Base-by-base conservation (phyloP, 257 asterid genomes). In the Galeopsis tetrahit region DNA sequence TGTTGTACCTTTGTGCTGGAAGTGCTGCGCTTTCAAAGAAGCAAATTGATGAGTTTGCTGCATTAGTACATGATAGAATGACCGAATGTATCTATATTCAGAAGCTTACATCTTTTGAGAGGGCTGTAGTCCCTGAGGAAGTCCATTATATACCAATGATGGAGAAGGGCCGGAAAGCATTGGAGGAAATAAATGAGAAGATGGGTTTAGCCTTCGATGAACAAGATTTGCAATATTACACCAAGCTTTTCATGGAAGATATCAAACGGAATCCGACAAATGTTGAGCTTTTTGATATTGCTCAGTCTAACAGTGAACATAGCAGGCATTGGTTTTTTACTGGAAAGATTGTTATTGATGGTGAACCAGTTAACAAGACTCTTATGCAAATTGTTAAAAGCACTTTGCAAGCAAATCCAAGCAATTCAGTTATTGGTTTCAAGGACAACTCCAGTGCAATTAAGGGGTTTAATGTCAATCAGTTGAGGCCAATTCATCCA, bases 171-270 rank as follows among this genome's bases (percentile, higher is more conserved):
- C 70, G 97, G 44, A 77, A 82, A 78, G 99, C 99, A 9, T 79
- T 91, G 71, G 99, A 94, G 72, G 97, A 94, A 73, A 91, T 91
- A 79, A 94, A 94, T 43, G 82, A 84, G 57, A 53, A 81, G 74
- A 91, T 94, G 99, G 99, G 99, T 2, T 83, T 94, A 82, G 97
- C 97, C 10, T 94, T 94, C 73, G 99, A 91, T 65, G 99, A 91
- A 70, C 96, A 91, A 62, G 97, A 94, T 86, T 73, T 94, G 71
- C 89, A 88, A 74, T 94, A 91, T 60, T 89, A 94, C 81, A 91
- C 96, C 11, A 85, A 83, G 79, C 98, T 91, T 42, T 94, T 94
- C 75, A 79, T 75, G 83, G 93, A 94, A n/a, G 99, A 91, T 70
- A 84, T 89, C 61, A 83, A 86, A 77, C 82, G 98, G 67, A 74